phyloP scores from a whole-genome alignment of 2,329 filamentous ascomycete genomes.

The Epichloe glyceriae region DNA sequence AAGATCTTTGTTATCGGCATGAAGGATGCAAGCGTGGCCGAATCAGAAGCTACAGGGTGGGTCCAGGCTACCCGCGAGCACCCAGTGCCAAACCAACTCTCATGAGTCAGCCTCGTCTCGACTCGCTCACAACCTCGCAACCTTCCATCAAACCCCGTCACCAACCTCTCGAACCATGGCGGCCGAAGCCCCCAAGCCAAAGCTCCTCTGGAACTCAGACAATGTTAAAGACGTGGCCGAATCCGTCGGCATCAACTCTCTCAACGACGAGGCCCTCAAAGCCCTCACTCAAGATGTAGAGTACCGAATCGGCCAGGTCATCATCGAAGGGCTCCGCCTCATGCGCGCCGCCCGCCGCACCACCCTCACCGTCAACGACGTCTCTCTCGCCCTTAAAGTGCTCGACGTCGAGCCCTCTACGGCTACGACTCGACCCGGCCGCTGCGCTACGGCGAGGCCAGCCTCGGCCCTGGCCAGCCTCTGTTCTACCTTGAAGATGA shows the following conservation, averaged over 20 bases:
- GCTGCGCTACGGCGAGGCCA: constrained; percentile 84
- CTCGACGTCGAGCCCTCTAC: constrained; percentile 92
- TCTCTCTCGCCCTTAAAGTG: constrained; percentile 71
- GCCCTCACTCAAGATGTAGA: constrained; percentile 88
- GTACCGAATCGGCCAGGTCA: constrained; percentile 83
- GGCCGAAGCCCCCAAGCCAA: constrained; percentile 31
- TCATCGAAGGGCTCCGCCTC: constrained; percentile 87
- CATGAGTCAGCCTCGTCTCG: neutral
- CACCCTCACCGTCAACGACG: constrained; percentile 76
- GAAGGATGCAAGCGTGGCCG: no score
- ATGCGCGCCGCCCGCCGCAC: constrained; percentile 89
- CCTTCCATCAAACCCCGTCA: neutral
- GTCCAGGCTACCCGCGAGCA: no score
- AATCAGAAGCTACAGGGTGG: no score
- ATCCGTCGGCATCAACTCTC: constrained; percentile 72
- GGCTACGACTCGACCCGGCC: constrained; percentile 90
- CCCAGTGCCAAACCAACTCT: neutral
- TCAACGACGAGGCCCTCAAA: constrained; percentile 77
- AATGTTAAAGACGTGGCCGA: constrained; percentile 94
- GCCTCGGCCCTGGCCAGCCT: constrained; percentile 82
- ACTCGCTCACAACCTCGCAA: neutral
- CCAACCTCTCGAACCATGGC: constrained; percentile 17
- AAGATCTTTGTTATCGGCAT: neutral
- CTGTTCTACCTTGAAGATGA: constrained; percentile 97
- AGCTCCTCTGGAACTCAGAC: constrained; percentile 83